Base-by-base conservation (phyloP, 768 basidiomycete species). In the Tubosaeta sp. region DNA sequence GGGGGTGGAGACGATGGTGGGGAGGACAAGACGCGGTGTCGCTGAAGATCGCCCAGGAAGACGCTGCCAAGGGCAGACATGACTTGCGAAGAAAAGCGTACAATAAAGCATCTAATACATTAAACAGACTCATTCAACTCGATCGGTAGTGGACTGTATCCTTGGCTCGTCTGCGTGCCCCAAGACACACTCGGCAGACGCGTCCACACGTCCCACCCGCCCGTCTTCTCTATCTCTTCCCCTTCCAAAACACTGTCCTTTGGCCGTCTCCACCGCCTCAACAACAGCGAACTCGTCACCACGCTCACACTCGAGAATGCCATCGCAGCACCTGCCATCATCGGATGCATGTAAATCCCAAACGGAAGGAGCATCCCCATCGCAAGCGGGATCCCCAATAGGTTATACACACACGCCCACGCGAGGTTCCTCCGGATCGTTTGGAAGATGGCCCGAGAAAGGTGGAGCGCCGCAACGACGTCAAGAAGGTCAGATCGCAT, bases 251-350 rank as follows among this genome's bases (percentile, higher is more conserved):
- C 62, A 56, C 86, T 88, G 29, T 74, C 76, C 61, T 58, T 62
- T 2, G 91, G 91, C 31, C 91, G 75, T 45, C 71, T 78, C 93
- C 93, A 95, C 80, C 86, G 84, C 64, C 80, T 86, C 56, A 99
- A 76, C 43, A 88, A 82, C 65, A 98, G 72, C 53, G 91, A 94
- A 54, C 90, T 93, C 26, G 82, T 83, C 14, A 99, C 95, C 47
- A 99, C 97, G 59, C 91, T 94, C 34, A 98, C 95, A 60, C 88
- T 91, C 32, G 91, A 95, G 69, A 93, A 94, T 25, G 97, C 97
- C 97, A 99, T 99, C 26, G 95, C 95, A 3, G 87, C 92, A n/a
- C 92, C 95, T 0, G 97, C 93, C 74, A 94, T 83, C 95, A 98
- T 98, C 9, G 97, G 97, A 61, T 94, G 97, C 66, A 98, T 84